Evolutionary conservation across 1,284 basidiomycete species (phyloP).

Genomic region (Malassezia pachydermatis): DNA sequence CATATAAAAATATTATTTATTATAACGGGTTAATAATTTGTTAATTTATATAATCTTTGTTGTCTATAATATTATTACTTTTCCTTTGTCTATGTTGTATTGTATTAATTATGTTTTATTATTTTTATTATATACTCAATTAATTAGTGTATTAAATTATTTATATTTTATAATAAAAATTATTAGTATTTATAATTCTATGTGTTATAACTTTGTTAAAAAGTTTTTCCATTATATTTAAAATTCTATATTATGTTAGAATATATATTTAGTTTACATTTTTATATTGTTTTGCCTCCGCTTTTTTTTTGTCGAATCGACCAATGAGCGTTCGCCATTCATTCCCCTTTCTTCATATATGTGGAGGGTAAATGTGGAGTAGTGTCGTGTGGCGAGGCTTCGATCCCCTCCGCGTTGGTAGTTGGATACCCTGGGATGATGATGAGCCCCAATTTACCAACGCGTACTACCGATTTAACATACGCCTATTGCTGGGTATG

Average conservation of each 20-base stretch:
- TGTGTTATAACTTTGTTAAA: neutral
- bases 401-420: too few relatives aligned
- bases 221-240: neutral
- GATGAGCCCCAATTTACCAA: neutral
- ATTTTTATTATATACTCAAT: conserved; percentile 6
- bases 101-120: conserved; percentile 2
- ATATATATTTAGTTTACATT: neutral
- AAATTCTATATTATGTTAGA: neutral
- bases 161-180: neutral
- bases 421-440: too few relatives aligned
- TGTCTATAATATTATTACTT: neutral
- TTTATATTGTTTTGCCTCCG: neutral
- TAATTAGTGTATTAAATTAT: neutral
- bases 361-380: too few relatives aligned
- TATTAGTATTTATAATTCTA: neutral
- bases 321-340: neutral
- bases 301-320: neutral
- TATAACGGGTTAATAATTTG: neutral
- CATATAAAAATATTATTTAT: conserved; percentile 1
- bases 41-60: conserved; percentile 1
- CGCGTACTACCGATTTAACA: neutral
- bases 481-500: conserved; percentile 17
- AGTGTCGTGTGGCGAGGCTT: too few relatives aligned
- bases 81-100: neutral
- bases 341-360: too few relatives aligned